These are phyloP conservation scores for Thraustochytrium striatum DNA, from an alignment of 352 stramenopile species.

Conservation along the genomic window DNA sequence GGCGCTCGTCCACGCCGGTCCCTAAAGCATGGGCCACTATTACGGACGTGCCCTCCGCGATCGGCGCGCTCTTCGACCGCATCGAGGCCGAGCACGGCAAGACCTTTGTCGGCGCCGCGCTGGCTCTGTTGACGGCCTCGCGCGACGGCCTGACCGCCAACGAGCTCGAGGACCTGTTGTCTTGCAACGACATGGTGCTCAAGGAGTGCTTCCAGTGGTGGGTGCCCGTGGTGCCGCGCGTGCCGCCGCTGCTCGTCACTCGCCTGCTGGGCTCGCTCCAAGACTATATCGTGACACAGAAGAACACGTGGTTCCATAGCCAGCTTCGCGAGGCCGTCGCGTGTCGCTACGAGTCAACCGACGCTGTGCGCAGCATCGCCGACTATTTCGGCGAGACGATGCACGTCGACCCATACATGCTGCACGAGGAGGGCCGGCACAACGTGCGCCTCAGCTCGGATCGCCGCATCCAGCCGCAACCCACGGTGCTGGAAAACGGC, in stretches of 20 bases:
- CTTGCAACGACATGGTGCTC: slow-evolving; percentile 1
- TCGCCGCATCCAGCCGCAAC: slow-evolving; percentile 7
- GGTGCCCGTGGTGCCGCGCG: slow-evolving; percentile 1
- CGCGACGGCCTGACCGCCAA: neutral
- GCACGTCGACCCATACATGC: neutral
- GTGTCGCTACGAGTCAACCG: neutral
- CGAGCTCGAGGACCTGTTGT: slow-evolving; percentile 34
- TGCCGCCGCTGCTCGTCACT: slow-evolving; percentile 31
- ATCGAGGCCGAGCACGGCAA: slow-evolving; percentile 22
- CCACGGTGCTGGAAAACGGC: neutral
- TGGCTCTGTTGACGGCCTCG: neutral
- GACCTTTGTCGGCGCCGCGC: neutral
- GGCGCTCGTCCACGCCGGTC: neutral
- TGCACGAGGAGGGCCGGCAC: neutral
- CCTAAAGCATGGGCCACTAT: neutral
- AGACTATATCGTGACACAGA: slow-evolving; percentile 40
- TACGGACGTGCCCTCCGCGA: neutral
- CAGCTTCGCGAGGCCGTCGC: slow-evolving; percentile 13
- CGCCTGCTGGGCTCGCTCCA: slow-evolving; percentile 1
- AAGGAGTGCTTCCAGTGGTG: slow-evolving; percentile 9
- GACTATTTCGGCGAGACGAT: slow-evolving; percentile 7
- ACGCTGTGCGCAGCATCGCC: neutral
- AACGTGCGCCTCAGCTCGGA: neutral
- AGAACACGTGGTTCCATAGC: slow-evolving; percentile 32
- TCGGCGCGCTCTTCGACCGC: slow-evolving; percentile 13